phyloP scores from a whole-genome alignment of 768 basidiomycete genomes.

The Jaapia argillacea region DNA sequence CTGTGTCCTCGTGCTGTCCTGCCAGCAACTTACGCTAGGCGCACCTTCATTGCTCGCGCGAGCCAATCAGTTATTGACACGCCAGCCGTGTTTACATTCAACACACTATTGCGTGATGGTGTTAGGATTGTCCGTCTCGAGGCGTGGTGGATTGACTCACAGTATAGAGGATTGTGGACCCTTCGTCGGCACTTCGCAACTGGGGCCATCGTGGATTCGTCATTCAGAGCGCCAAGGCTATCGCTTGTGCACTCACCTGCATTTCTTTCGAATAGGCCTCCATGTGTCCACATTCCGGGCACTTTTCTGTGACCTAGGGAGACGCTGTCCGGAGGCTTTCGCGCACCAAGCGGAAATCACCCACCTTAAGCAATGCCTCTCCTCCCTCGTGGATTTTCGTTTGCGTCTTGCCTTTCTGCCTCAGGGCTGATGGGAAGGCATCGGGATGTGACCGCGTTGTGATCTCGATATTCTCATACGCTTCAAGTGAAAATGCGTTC shows the following conservation, averaged over 20 bases:
- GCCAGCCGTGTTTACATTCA: constrained; percentile 72
- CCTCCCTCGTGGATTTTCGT: constrained; percentile 68
- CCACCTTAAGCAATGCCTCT: constrained; percentile 54
- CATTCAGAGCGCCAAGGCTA: no score
- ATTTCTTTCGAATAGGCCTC: constrained; percentile 85
- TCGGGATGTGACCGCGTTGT: constrained; percentile 87
- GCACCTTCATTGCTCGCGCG: neutral
- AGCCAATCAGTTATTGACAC: constrained; percentile 56
- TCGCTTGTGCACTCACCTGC: constrained; percentile 67
- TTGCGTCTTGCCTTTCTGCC: constrained; percentile 84
- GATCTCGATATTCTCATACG: constrained; percentile 87
- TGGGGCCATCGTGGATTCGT: constrained; percentile 16
- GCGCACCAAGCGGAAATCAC: constrained; percentile 4
- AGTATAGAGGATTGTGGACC: constrained; percentile 90
- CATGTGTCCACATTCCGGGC: constrained; percentile 76
- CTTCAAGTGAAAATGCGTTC: no score
- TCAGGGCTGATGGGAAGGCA: constrained; percentile 84
- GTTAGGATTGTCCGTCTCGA: constrained; percentile 7
- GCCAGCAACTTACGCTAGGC: no score
- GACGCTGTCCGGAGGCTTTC: neutral
- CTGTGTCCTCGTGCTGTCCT: no score
- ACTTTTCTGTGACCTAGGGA: constrained; percentile 76
- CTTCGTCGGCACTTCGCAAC: constrained; percentile 90
- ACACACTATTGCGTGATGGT: constrained; percentile 41
- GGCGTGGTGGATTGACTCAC: constrained; percentile 33